Base-by-base conservation (phyloP, 768 basidiomycete genomes). In the Suillus lakei region DNA sequence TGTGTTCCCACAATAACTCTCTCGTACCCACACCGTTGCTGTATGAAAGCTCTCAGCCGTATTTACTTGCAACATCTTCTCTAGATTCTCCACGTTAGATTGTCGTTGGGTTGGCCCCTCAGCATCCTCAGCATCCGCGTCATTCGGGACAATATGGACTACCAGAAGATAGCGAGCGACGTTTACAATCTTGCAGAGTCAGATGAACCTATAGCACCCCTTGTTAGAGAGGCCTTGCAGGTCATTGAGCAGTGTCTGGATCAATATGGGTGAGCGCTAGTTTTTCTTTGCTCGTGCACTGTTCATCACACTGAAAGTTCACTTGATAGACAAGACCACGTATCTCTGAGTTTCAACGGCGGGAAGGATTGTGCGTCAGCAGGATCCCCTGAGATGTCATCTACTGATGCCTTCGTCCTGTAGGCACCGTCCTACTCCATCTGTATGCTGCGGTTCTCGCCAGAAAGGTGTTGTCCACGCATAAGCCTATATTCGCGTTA, bases 291-390 rank as follows among this genome's bases (percentile, higher is more conserved):
- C 61, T 28, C 41, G 23, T 63, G 36, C 53, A n/a, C 21, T 12
- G 13, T 32, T 54, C 26, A 54, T n/a, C 30, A 54, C 32, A n/a
- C 56, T 63, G 69, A 66, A 46, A 68, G 28, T 50, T 28, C 5
- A 39, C 66, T 43, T 61, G 64, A 64, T 76, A 93, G 94, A 59
- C 83, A 85, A 72, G 86, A 90, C 41, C 81, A 84, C 63, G 80
- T 96, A 5, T 91, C 96, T 3, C 83, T 99, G 66, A 98, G 96
- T 77, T 99, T 98, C 81, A 99, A 99, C 70, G 98, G 98, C 12
- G 98, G 98, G 61, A 99, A 99, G 77, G 98, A 99, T 74, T 99
- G 98, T 97, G 72, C 70, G 89, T 82, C 16, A 32, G 16, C n/a
- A 28, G 8, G 38, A 46, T 54, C 39, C 32, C 32, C 4, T 39